phyloP scores from a whole-genome alignment of 164 flowering plant species.

The Chloranthus sessilifolius region DNA sequence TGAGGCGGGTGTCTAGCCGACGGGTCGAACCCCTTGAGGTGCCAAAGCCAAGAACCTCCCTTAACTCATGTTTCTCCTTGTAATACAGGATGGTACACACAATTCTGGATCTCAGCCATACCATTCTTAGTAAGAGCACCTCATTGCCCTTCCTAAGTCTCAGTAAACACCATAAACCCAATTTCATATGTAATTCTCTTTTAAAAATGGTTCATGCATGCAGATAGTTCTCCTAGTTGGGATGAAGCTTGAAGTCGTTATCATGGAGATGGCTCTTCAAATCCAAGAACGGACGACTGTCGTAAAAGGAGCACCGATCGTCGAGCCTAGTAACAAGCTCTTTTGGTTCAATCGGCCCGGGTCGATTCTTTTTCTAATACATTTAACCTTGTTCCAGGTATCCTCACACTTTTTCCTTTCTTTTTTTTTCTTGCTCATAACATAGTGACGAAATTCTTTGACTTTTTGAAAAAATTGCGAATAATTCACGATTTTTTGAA shows the following conservation, averaged over 20 bases:
- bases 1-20: no score
- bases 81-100: slow-evolving; percentile 49
- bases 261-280: slow-evolving; percentile 67
- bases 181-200: no score
- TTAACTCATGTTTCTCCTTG: background rate
- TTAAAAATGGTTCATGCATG: no score
- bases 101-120: slow-evolving; percentile 43
- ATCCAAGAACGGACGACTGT: slow-evolving; percentile 46
- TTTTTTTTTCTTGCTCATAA: background rate
- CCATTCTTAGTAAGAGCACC: slow-evolving; percentile 48
- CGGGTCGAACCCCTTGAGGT: no score
- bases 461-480: no score
- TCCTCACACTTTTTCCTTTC: no score
- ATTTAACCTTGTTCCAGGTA: slow-evolving; percentile 65
- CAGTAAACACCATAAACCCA: no score
- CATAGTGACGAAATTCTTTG: no score
- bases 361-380: slow-evolving; percentile 55
- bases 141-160: background rate
- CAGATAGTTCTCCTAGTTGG: slow-evolving; percentile 64
- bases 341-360: slow-evolving; percentile 70
- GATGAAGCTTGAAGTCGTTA: slow-evolving; percentile 54
- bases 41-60: no score
- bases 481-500: no score
- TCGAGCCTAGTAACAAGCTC: slow-evolving; percentile 51
- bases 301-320: slow-evolving; percentile 60